phyloP scores from a whole-genome alignment of 2,329 filamentous ascomycete genomes.

The Stenocarpella maydis region DNA sequence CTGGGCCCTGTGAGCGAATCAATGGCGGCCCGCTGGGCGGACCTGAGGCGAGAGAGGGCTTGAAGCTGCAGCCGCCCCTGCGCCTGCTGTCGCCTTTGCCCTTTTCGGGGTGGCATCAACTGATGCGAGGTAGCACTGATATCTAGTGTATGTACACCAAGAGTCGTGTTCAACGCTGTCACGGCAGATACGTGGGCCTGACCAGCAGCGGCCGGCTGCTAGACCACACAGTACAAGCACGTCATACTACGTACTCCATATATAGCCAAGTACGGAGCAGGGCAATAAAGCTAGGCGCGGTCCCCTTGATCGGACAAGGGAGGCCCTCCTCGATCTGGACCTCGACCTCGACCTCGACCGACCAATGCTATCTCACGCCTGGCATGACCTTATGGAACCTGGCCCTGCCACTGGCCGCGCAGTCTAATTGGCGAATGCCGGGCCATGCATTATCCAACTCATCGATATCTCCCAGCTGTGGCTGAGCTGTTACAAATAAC shows the following conservation, averaged over 20 bases:
- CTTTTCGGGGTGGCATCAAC: conserved; percentile 26
- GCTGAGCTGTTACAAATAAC: not conserved
- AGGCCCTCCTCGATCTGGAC: not conserved
- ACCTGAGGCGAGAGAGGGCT: conserved; percentile 35
- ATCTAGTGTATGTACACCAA: too few relatives aligned
- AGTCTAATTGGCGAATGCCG: not conserved
- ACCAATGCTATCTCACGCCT: not conserved
- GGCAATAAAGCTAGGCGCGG: conserved; percentile 23
- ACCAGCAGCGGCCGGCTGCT: not conserved
- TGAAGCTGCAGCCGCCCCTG: conserved; percentile 21
- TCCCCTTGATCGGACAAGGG: conserved; percentile 22
- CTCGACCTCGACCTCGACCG: conserved; percentile 2
- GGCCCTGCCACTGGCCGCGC: not conserved
- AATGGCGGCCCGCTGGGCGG: conserved; percentile 16
- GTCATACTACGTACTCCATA: too few relatives aligned
- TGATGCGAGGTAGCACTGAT: not conserved
- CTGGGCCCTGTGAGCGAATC: conserved; percentile 31
- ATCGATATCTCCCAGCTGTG: not conserved
- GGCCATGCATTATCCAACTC: not conserved
- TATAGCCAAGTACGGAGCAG: not conserved
- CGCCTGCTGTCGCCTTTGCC: conserved; percentile 15
- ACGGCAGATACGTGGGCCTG: not conserved
- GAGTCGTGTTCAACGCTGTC: not conserved
- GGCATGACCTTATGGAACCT: not conserved
- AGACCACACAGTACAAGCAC: too few relatives aligned